phyloP scores from a whole-genome alignment of 2,329 filamentous ascomycete genomes.

The Calonectria pteridis region DNA sequence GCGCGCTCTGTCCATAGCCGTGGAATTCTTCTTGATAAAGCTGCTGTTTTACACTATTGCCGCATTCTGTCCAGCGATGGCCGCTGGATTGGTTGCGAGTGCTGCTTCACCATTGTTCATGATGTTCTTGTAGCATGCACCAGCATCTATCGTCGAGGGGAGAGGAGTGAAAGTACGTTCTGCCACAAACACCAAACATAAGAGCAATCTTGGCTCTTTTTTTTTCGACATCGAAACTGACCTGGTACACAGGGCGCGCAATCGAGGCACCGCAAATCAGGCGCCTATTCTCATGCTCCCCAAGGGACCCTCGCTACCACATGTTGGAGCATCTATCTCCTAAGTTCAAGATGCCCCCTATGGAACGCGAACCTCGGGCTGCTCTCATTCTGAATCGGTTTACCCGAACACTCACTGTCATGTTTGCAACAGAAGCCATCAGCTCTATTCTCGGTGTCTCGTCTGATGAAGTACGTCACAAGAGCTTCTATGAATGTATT shows the following conservation, averaged over 20 bases:
- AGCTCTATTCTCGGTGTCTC: slow-evolving; percentile 80
- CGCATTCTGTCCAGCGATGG: slow-evolving; percentile 77
- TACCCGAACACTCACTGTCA: slow-evolving; percentile 83
- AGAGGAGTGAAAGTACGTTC: slow-evolving; percentile 79
- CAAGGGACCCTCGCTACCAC: slow-evolving; percentile 86
- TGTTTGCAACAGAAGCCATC: slow-evolving; percentile 87
- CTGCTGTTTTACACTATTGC: slow-evolving; percentile 85
- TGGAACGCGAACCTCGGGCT: slow-evolving; percentile 82
- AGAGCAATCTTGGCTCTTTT: not conserved
- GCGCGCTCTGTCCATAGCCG: slow-evolving; percentile 80
- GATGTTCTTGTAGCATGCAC: slow-evolving; percentile 89
- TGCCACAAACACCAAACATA: not conserved
- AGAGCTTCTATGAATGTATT: slow-evolving; percentile 91
- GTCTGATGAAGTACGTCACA: slow-evolving; percentile 76
- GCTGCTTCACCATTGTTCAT: slow-evolving; percentile 90
- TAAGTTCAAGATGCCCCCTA: slow-evolving; percentile 77
- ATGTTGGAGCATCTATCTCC: slow-evolving; percentile 88
- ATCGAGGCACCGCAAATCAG: slow-evolving; percentile 83
- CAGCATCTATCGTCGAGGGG: slow-evolving; percentile 78
- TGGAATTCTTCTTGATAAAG: slow-evolving; percentile 83
- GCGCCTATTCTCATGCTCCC: slow-evolving; percentile 83
- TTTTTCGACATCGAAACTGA: slow-evolving; percentile 25
- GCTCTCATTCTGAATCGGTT: slow-evolving; percentile 90
- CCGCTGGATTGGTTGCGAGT: slow-evolving; percentile 84
- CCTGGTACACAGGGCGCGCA: slow-evolving; percentile 71